phyloP scores from a whole-genome alignment of 257 asterid species.

The Fraxinus cuspidata region DNA sequence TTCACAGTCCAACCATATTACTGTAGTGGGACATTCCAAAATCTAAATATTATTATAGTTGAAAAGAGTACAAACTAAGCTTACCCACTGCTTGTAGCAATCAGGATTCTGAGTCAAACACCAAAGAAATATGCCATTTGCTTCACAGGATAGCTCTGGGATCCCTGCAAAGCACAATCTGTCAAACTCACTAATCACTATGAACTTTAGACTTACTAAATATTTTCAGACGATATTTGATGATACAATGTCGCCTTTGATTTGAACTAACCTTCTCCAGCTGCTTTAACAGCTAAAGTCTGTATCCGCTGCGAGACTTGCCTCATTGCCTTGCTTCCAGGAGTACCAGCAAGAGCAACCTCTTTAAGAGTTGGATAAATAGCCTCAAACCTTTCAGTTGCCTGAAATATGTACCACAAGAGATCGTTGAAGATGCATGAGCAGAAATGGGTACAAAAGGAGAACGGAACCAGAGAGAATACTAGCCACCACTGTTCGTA shows the following conservation, averaged over 20 bases:
- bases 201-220: not conserved
- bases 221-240: not conserved
- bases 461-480: not conserved
- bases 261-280: slow-evolving; percentile 60
- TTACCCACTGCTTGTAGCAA: slow-evolving; percentile 84
- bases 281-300: slow-evolving; percentile 52
- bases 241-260: not conserved
- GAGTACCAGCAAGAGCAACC: slow-evolving; percentile 85
- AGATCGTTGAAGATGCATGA: not conserved
- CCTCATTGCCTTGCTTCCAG: slow-evolving; percentile 86
- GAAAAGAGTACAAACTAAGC: slow-evolving; percentile 18
- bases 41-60: not conserved
- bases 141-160: slow-evolving; percentile 72
- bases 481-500: not conserved
- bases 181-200: slow-evolving; percentile 12
- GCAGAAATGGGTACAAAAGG: not conserved
- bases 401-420: slow-evolving; percentile 40
- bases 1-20: not conserved
- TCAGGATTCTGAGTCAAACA: slow-evolving; percentile 75
- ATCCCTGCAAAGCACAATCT: slow-evolving; percentile 47
- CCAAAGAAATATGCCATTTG: slow-evolving; percentile 68
- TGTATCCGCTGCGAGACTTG: slow-evolving; percentile 71
- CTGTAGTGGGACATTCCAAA: slow-evolving; percentile 6
- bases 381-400: slow-evolving; percentile 78
- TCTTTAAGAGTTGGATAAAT: slow-evolving; percentile 75